A percentile compares a stretch with the other conserved stretches of the same genome.
These are phyloP conservation scores for Mycena haematopus DNA, from an alignment of 768 basidiomycete genomes.

Conservation along the genomic window DNA sequence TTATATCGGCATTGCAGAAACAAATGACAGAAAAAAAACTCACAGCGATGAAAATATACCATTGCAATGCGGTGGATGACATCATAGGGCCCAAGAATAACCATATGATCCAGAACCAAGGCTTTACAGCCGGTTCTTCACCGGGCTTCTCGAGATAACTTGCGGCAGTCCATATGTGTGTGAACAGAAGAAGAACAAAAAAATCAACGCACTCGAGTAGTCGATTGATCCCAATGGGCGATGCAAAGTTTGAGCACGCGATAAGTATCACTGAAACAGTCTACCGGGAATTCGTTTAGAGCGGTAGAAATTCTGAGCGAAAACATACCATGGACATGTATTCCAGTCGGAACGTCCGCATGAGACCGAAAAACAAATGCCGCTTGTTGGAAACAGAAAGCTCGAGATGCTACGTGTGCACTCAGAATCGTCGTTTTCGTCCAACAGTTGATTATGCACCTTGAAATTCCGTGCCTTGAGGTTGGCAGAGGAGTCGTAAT, in stretches of 20 bases:
- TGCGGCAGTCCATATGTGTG: neutral
- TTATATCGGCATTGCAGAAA: conserved; percentile 39
- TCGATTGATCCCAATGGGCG: conserved; percentile 51
- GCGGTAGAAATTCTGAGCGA: neutral
- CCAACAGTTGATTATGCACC: neutral
- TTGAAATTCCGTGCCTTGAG: neutral
- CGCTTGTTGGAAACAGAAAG: conserved; percentile 24
- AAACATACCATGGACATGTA: conserved; percentile 33
- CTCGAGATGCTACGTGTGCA: conserved; percentile 17
- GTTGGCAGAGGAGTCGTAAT: conserved; percentile 33
- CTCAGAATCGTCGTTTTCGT: neutral
- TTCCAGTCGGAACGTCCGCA: conserved; percentile 42
- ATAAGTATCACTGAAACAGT: conserved; percentile 37
- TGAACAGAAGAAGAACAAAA: neutral
- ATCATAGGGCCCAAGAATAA: conserved; percentile 48
- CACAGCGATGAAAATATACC: conserved; percentile 59
- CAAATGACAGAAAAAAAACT: neutral
- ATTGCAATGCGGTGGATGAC: conserved; percentile 54
- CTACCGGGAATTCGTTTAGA: neutral
- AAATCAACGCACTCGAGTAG: conserved; percentile 42
- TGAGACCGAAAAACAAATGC: conserved; percentile 48
- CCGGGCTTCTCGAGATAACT: conserved; percentile 66
- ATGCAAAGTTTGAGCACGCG: conserved; percentile 38
- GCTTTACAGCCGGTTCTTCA: conserved; percentile 54
- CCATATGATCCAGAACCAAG: conserved; percentile 73